These are phyloP conservation scores for Suillus paluster DNA, from an alignment of 768 basidiomycete species.

Conservation along the genomic window DNA sequence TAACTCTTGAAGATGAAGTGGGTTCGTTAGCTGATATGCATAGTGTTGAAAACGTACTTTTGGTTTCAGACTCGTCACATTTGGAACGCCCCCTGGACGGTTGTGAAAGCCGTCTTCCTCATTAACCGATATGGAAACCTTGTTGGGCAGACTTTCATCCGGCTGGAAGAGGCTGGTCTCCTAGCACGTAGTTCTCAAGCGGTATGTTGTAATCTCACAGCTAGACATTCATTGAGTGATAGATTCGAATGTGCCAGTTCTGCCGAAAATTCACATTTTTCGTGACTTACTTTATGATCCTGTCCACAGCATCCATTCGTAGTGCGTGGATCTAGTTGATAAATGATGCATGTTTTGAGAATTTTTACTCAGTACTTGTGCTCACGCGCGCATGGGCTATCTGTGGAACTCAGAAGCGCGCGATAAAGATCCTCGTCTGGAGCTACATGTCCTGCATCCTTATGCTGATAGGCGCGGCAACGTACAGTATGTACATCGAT, in stretches of 20 bases:
- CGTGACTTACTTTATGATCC: conserved; percentile 6
- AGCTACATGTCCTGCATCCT: conserved; percentile 19
- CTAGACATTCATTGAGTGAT: neutral
- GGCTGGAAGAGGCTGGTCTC: conserved; percentile 28
- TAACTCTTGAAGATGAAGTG: conserved; percentile 32
- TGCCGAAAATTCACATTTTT: conserved; percentile 11
- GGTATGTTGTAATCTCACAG: conserved; percentile 10
- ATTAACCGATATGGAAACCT: conserved; percentile 22
- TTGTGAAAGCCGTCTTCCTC: conserved; percentile 19
- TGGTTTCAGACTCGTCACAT: conserved; percentile 6
- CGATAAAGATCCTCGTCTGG: neutral
- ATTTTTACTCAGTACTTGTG: conserved; percentile 22
- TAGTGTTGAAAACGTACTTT: conserved; percentile 20
- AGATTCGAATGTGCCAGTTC: conserved; percentile 17
- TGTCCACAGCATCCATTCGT: conserved; percentile 25
- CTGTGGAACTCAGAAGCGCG: conserved; percentile 14
- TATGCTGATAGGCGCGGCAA: neutral
- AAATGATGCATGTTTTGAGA: neutral
- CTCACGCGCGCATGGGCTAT: conserved; percentile 30
- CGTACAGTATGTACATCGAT: neutral
- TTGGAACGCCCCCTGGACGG: conserved; percentile 15
- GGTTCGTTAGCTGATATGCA: neutral
- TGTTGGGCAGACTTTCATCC: conserved; percentile 22
- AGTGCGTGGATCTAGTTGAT: conserved; percentile 14
- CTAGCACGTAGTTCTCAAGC: conserved; percentile 18